Conservation (phyloP, 768 basidiomycete species). For the Fomitopsis pulvina region DNA sequence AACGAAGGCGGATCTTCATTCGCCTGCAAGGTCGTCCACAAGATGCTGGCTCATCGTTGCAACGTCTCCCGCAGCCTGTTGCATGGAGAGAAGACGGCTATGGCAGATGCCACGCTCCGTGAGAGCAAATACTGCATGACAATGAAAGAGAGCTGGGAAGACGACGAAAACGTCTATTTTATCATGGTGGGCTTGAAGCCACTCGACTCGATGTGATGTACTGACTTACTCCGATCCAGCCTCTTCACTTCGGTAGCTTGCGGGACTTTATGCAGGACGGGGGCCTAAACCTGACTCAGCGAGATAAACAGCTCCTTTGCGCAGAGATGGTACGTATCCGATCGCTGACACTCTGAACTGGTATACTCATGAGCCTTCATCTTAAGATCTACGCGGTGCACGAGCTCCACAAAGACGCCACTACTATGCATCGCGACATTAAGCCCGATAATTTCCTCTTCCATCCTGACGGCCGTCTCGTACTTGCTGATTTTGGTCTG, state of each 20-base stretch:
- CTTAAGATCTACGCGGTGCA: conserved; percentile 13
- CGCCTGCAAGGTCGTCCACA: conserved; percentile 22
- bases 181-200: conserved; percentile 18
- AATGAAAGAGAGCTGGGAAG: conserved; percentile 17
- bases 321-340: conserved; percentile 15
- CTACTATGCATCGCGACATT: conserved; percentile 23
- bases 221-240: conserved; percentile 1
- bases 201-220: background rate
- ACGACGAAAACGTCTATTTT: conserved; percentile 19
- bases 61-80: background rate
- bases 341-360: background rate
- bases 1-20: conserved; percentile 8
- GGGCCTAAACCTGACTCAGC: too few relatives aligned
- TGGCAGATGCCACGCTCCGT: conserved; percentile 7
- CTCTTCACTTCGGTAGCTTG: conserved; percentile 6
- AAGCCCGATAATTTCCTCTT: conserved; percentile 23
- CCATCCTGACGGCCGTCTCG: conserved; percentile 8
- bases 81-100: conserved; percentile 11
- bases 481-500: conserved; percentile 21
- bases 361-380: background rate
- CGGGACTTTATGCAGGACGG: background rate
- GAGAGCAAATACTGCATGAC: conserved; percentile 7
- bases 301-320: conserved; percentile 5
- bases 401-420: conserved; percentile 11
- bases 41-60: conserved; percentile 5